These are phyloP conservation scores for Ogataea glucozyma DNA, from an alignment of 805 yeast genomes.

Conservation along the genomic window DNA sequence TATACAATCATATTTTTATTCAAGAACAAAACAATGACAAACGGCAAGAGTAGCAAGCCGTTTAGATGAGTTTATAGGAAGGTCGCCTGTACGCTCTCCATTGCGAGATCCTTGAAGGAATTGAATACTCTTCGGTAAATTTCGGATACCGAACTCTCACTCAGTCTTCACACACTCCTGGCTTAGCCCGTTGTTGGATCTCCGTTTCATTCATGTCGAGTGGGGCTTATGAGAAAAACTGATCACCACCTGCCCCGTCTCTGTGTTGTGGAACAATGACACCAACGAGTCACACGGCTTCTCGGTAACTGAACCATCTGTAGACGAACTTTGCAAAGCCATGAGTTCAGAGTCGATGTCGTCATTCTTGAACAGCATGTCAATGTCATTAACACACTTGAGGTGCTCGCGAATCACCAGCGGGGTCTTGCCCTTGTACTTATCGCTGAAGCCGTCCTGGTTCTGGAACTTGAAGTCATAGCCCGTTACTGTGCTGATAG, in stretches of 20 bases:
- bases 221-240: conserved; percentile 35
- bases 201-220: too few species aligned
- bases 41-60: too few species aligned
- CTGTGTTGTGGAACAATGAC: conserved; percentile 29
- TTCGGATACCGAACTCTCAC: too few species aligned
- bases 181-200: too few species aligned
- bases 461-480: conserved; percentile 30
- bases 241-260: conserved; percentile 30
- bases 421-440: conserved; percentile 10
- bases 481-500: conserved; percentile 33
- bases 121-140: too few species aligned
- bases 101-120: too few species aligned
- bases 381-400: conserved; percentile 25
- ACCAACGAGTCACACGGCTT: conserved; percentile 30
- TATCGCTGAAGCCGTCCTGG: conserved; percentile 18
- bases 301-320: conserved; percentile 10
- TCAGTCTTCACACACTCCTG: too few species aligned
- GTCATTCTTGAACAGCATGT: conserved; percentile 22
- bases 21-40: too few species aligned
- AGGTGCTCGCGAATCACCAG: conserved; percentile 24
- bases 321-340: conserved; percentile 26
- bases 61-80: too few species aligned
- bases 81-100: too few species aligned
- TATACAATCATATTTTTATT: conserved; percentile 1
- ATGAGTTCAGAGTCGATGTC: conserved; percentile 26